phyloP scores from a whole-genome alignment of 345 rosid species.

The Eucalyptus paniculata region DNA sequence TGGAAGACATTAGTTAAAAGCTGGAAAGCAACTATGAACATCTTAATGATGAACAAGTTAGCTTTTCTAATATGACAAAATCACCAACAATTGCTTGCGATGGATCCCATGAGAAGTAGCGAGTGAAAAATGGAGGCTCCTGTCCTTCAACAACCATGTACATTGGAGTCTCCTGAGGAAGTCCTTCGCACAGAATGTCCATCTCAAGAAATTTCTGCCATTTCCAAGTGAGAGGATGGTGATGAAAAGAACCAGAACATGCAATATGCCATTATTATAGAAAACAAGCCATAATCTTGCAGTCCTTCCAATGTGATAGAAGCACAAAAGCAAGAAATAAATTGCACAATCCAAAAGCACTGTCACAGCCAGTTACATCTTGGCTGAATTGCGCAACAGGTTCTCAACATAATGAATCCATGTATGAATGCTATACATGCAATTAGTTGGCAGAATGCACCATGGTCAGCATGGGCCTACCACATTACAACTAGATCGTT shows the following conservation, averaged over 20 bases:
- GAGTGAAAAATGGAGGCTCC: constrained; percentile 70
- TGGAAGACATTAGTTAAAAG: neutral
- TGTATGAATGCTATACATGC: neutral
- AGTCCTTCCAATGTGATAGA: neutral
- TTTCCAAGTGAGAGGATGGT: constrained; percentile 4
- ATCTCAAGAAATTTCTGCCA: constrained; percentile 59
- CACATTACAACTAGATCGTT: neutral
- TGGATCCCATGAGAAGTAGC: constrained; percentile 72
- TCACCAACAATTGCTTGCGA: constrained; percentile 57
- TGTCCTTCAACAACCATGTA: constrained; percentile 63
- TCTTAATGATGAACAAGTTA: neutral
- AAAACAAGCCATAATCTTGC: neutral
- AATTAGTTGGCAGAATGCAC: neutral
- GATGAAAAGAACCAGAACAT: neutral
- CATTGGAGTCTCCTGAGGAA: constrained; percentile 41
- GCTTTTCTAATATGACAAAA: neutral
- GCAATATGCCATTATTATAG: neutral
- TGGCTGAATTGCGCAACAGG: neutral
- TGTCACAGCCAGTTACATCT: neutral
- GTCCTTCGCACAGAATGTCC: constrained; percentile 43
- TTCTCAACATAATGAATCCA: neutral
- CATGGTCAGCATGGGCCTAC: neutral
- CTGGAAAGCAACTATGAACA: neutral
- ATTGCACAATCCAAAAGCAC: neutral
- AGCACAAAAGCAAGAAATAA: neutral